Evolutionary conservation across 2,329 filamentous ascomycete species (phyloP).

Genomic region (Cordyceps fumosorosea): DNA sequence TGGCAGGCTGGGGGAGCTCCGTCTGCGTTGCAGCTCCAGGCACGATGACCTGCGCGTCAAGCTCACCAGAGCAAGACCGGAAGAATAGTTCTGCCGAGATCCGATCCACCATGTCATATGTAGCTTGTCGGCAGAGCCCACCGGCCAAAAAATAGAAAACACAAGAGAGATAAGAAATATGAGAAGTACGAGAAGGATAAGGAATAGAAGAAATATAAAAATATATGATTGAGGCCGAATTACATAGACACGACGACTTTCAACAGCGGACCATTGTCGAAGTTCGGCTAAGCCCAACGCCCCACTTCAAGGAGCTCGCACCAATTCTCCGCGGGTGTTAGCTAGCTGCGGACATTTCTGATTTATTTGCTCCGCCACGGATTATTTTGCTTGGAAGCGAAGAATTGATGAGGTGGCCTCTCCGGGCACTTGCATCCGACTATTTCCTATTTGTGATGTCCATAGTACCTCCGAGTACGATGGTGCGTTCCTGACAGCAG

Average conservation of each 20-base stretch:
- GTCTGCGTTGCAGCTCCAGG: conserved; percentile 12
- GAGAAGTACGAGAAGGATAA: too few relatives aligned
- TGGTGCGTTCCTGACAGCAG: conserved; percentile 1
- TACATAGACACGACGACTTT: too few relatives aligned
- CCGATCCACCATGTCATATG: conserved; percentile 5
- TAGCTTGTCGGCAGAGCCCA: too few relatives aligned
- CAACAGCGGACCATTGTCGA: too few relatives aligned
- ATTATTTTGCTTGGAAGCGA: neutral
- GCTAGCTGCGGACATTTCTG: conserved; percentile 2
- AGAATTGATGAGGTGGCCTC: conserved; percentile 13
- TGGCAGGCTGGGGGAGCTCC: conserved; percentile 10
- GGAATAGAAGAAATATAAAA: too few relatives aligned
- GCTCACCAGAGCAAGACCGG: conserved; percentile 8
- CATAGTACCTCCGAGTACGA: neutral
- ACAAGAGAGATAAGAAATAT: too few relatives aligned
- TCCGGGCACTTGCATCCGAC: neutral
- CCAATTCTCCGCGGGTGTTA: neutral
- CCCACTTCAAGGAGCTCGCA: neutral
- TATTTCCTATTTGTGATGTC: conserved; percentile 3
- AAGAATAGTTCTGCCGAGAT: conserved; percentile 7
- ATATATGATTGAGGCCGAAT: too few relatives aligned
- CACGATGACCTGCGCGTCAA: conserved; percentile 16
- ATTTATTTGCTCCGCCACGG: conserved; percentile 4
- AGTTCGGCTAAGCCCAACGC: too few relatives aligned
- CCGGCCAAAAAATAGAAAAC: too few relatives aligned